Conservation (phyloP, 2,329 filamentous ascomycete genomes). For the Epichloe glyceriae region DNA sequence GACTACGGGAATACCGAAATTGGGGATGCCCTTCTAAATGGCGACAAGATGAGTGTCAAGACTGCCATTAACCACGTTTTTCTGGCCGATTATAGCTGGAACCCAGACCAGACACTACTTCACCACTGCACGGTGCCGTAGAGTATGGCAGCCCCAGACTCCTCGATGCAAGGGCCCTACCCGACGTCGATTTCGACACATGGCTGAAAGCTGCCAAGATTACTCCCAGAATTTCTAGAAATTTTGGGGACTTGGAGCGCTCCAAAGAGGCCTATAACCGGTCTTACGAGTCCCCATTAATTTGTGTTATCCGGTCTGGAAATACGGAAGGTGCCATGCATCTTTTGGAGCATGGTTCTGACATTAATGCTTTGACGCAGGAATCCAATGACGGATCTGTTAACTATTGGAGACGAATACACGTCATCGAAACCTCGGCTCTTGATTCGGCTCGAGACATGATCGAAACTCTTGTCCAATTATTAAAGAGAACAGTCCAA, state of each 20-base stretch:
- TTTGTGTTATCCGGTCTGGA: constrained; percentile 40
- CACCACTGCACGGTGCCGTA: no score
- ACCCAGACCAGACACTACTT: no score
- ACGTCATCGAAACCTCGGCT: constrained; percentile 31
- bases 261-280: constrained; percentile 36
- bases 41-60: no score
- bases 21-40: no score
- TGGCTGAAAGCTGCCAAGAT: no score
- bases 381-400: constrained; percentile 23
- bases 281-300: constrained; percentile 49
- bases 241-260: constrained; percentile 27
- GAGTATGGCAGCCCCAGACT: no score
- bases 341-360: constrained; percentile 50
- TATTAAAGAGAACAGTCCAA: constrained; percentile 21
- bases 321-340: constrained; percentile 35
- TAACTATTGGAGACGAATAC: constrained; percentile 18
- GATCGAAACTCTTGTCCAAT: constrained; percentile 32
- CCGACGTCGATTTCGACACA: no score
- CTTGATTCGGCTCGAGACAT: constrained; percentile 47
- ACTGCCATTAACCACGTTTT: no score
- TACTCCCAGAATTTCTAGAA: not conserved
- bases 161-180: no score
- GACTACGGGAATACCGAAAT: no score
- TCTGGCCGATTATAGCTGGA: no score
- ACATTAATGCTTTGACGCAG: constrained; percentile 47